Evolutionary conservation across 179 eudicot species (phyloP).

Genomic region (Patellifolia procumbens): DNA sequence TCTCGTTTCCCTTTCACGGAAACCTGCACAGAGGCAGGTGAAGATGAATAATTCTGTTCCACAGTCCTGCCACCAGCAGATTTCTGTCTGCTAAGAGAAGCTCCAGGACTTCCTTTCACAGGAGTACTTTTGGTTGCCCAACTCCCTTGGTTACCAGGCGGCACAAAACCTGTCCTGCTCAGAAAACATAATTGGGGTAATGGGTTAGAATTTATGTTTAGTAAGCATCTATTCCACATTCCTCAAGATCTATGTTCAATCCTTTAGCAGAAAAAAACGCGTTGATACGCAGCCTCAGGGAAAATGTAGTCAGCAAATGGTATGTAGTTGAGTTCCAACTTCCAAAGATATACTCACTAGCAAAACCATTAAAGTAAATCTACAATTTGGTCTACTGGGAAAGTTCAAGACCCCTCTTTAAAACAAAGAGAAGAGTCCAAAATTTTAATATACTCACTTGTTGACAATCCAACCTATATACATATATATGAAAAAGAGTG

Average conservation of each 20-base stretch:
- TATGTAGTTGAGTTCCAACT: neutral
- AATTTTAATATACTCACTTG: too few species aligned
- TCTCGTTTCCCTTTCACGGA: slow-evolving; percentile 63
- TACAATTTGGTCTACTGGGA: neutral
- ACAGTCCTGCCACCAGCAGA: slow-evolving; percentile 45
- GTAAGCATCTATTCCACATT: neutral
- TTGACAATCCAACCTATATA: too few species aligned
- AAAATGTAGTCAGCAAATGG: neutral
- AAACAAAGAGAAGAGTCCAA: too few species aligned
- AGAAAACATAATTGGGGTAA: slow-evolving; percentile 5
- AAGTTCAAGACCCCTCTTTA: neutral
- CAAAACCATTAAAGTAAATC: neutral
- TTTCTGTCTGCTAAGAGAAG: slow-evolving; percentile 56
- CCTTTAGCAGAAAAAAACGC: neutral
- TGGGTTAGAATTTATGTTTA: neutral
- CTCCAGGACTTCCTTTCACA: slow-evolving; percentile 56
- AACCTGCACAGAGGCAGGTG: slow-evolving; percentile 52
- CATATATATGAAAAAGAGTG: too few species aligned
- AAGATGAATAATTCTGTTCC: slow-evolving; percentile 42
- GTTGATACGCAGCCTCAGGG: neutral
- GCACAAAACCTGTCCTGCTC: slow-evolving; percentile 73
- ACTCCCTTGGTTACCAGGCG: slow-evolving; percentile 61
- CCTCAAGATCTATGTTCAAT: neutral
- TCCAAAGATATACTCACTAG: neutral
- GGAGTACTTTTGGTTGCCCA: slow-evolving; percentile 62